Conservation (phyloP, 164 flowering plant species). For the Amborella trichopoda region DNA sequence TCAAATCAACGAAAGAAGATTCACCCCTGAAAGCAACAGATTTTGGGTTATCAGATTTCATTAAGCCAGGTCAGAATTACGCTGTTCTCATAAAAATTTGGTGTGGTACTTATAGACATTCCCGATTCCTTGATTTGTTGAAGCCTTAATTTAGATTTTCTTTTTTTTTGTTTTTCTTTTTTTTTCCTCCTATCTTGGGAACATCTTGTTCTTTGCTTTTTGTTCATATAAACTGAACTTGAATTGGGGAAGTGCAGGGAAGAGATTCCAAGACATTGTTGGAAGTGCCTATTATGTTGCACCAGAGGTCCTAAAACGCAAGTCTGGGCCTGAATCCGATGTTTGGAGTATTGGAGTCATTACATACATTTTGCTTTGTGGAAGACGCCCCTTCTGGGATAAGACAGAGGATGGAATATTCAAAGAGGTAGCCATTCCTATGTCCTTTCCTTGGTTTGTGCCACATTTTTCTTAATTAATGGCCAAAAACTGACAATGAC, state of each 20-base stretch:
- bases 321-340: slow-evolving; percentile 98
- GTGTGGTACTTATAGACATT: background rate
- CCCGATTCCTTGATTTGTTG: too few species aligned
- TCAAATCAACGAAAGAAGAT: slow-evolving; percentile 74
- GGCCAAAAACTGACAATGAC: too few species aligned
- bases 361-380: slow-evolving; percentile 95
- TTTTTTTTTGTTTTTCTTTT: background rate
- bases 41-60: slow-evolving; percentile 89
- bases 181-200: background rate
- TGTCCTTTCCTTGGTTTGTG: too few species aligned
- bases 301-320: slow-evolving; percentile 90
- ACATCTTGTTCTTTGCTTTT: background rate
- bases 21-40: slow-evolving; percentile 73
- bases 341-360: slow-evolving; percentile 99
- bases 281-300: slow-evolving; percentile 99
- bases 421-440: slow-evolving; percentile 73
- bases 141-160: background rate
- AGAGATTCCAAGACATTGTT: slow-evolving; percentile 77
- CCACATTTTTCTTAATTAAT: too few species aligned
- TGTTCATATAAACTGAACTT: slow-evolving; percentile 1
- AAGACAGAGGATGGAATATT: slow-evolving; percentile 98
- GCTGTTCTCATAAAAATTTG: background rate
- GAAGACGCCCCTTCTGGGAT: slow-evolving; percentile 98
- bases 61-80: slow-evolving; percentile 64
- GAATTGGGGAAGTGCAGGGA: slow-evolving; percentile 35